Conservation (phyloP, 148 eudicot genomes). For the Dysphania ambrosioides region DNA sequence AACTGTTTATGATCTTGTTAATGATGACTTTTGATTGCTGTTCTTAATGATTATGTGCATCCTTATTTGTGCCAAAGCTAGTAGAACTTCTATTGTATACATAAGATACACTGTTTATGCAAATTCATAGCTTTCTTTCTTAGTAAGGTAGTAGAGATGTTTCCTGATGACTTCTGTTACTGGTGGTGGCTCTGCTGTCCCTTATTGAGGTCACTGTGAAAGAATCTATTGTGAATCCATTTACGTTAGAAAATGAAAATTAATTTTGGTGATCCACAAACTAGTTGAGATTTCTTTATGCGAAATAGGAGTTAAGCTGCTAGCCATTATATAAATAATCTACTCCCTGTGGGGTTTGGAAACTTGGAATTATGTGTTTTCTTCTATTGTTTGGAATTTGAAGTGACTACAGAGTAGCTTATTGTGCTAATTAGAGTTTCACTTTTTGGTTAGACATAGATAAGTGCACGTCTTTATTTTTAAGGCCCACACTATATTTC, state of each 20-base stretch:
- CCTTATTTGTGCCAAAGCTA: neutral
- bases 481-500: neutral
- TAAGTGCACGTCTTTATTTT: neutral
- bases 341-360: slow-evolving; percentile 2
- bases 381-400: too few relatives aligned
- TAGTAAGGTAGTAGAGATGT: neutral
- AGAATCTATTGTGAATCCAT: neutral
- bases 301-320: neutral
- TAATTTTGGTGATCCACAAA: neutral
- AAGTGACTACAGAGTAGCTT: too few relatives aligned
- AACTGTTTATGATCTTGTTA: neutral
- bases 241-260: neutral
- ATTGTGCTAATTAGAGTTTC: neutral
- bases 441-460: neutral
- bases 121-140: neutral
- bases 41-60: neutral
- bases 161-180: neutral
- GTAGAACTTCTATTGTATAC: neutral
- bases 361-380: neutral
- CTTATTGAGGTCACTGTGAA: neutral
- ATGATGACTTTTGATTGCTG: neutral
- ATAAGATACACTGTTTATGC: neutral
- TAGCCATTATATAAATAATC: neutral
- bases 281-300: neutral
- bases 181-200: neutral